Evolutionary conservation across 2,329 filamentous ascomycete genomes (phyloP).

Genomic region (Fusarium sp.): DNA sequence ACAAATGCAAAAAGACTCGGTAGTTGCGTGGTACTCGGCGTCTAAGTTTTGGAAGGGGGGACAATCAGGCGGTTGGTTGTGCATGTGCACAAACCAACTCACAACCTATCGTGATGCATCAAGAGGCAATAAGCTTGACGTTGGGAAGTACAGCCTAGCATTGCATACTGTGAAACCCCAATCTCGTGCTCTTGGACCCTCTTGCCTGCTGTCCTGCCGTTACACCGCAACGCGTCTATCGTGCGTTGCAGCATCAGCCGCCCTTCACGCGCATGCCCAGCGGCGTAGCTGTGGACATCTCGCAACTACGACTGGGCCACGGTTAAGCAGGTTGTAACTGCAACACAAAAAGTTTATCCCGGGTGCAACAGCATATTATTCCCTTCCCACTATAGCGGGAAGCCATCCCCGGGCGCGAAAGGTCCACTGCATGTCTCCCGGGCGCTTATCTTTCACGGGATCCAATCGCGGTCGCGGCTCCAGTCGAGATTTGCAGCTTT

Average conservation of each 20-base stretch:
- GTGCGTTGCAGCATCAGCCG: conserved; percentile 22
- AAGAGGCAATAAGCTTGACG: not conserved
- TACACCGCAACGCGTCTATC: conserved; percentile 34
- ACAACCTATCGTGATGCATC: not conserved
- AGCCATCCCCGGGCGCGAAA: not conserved
- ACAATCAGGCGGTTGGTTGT: not conserved
- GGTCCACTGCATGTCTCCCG: not conserved
- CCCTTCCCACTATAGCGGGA: not conserved
- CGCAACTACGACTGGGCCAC: conserved; percentile 10
- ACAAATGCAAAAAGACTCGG: not conserved
- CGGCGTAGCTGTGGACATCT: conserved; percentile 10
- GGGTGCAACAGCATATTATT: not conserved
- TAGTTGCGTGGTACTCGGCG: conserved; percentile 4
- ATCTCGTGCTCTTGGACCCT: conserved; percentile 15
- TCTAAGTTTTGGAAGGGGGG: not conserved
- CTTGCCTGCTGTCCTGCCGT: not conserved
- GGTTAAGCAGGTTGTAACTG: not conserved
- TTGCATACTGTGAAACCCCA: conserved; percentile 24
- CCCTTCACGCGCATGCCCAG: conserved; percentile 32
- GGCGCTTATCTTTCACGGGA: conserved; percentile 25
- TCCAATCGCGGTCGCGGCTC: conserved; percentile 1
- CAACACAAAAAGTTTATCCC: conserved; percentile 11
- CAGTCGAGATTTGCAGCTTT: not conserved
- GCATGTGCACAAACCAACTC: not conserved
- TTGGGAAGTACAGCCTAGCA: not conserved